Conservation (phyloP, 129 eudicot genomes). For the Helianthus annuus region HanXRQr2.0-SUNRISE NC_035433.2:140511169-140511668, state of each 20-base stretch:
- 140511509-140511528: slow-evolving; percentile 84
- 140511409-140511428: slow-evolving; percentile 82
- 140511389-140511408: slow-evolving; percentile 78
- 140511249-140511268: slow-evolving; percentile 91
- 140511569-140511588: neutral
- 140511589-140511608: neutral
- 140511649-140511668: neutral
- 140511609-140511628: neutral
- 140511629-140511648: neutral
- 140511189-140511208: slow-evolving; percentile 90
- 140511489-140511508: slow-evolving; percentile 95
- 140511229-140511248: slow-evolving; percentile 88
- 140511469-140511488: slow-evolving; percentile 98
- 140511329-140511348: slow-evolving; percentile 45
- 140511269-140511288: slow-evolving; percentile 69
- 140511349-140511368: slow-evolving; percentile 41
- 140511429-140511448: slow-evolving; percentile 92
- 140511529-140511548: neutral
- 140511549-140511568: neutral
- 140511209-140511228: slow-evolving; percentile 83
- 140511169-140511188: slow-evolving; percentile 60
- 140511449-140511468: slow-evolving; percentile 91
- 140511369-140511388: slow-evolving; percentile 96
- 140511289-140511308: slow-evolving; percentile 57
- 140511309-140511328: slow-evolving; percentile 23